These are phyloP conservation scores for Fusarium sp. DNA, from an alignment of 2,329 filamentous ascomycete species.

Conservation along the genomic window DNA sequence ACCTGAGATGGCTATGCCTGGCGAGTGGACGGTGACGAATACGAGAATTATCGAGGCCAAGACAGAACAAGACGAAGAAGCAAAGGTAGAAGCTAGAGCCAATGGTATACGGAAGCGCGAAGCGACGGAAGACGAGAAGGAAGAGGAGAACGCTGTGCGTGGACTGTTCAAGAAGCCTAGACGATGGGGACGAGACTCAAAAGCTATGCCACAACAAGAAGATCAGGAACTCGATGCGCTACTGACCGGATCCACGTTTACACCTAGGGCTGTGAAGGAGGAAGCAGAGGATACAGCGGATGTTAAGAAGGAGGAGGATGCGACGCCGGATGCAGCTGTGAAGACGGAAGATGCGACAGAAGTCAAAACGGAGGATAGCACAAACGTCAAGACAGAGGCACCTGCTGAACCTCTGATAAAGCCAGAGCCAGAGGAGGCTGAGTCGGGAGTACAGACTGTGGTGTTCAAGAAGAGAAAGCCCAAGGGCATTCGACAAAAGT, in stretches of 20 bases:
- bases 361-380: not conserved
- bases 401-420: constrained; percentile 41
- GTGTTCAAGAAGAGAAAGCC: constrained; percentile 85
- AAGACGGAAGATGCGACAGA: constrained; percentile 5
- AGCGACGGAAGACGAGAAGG: constrained; percentile 66
- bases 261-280: constrained; percentile 40
- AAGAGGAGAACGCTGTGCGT: constrained; percentile 67
- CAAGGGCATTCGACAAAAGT: constrained; percentile 71
- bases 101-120: constrained; percentile 71
- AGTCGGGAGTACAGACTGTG: constrained; percentile 55
- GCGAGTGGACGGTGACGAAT: constrained; percentile 83
- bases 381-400: constrained; percentile 54
- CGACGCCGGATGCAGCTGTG: not conserved
- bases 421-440: constrained; percentile 42
- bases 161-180: constrained; percentile 68
- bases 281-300: constrained; percentile 27
- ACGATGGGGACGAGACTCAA: constrained; percentile 64
- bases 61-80: constrained; percentile 53
- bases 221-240: constrained; percentile 71
- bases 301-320: constrained; percentile 37
- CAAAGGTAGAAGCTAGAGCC: constrained; percentile 58
- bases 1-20: constrained; percentile 84
- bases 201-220: constrained; percentile 56
- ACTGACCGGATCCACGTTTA: constrained; percentile 51
- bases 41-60: constrained; percentile 65